These are phyloP conservation scores for Thielaviopsis punctulata DNA, from an alignment of 2,329 filamentous ascomycete genomes.

Conservation along the genomic window DNA sequence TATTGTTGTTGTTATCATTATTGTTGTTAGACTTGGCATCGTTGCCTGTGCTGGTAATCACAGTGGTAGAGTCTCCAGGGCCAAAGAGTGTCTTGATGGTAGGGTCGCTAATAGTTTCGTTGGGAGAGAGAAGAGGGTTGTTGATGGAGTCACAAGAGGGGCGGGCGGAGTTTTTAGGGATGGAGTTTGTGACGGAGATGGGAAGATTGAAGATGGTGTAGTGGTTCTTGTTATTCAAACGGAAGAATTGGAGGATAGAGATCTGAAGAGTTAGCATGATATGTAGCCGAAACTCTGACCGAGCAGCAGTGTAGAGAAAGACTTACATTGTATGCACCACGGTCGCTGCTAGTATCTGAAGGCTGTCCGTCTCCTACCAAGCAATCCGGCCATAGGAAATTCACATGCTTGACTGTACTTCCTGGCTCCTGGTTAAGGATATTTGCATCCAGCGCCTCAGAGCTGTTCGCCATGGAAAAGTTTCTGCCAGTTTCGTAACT, in stretches of 20 bases:
- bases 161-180: slow-evolving; percentile 25
- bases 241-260: slow-evolving; percentile 54
- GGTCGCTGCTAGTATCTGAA: slow-evolving; percentile 27
- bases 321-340: slow-evolving; percentile 45
- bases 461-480: slow-evolving; percentile 51
- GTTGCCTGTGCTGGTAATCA: slow-evolving; percentile 15
- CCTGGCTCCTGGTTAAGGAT: slow-evolving; percentile 46
- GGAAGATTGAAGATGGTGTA: slow-evolving; percentile 59
- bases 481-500: slow-evolving; percentile 46
- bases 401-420: slow-evolving; percentile 57
- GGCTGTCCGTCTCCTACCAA: slow-evolving; percentile 42
- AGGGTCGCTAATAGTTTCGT: slow-evolving; percentile 22
- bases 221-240: slow-evolving; percentile 42
- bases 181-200: slow-evolving; percentile 49
- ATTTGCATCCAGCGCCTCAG: slow-evolving; percentile 37
- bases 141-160: slow-evolving; percentile 32
- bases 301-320: no score
- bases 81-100: slow-evolving; percentile 31
- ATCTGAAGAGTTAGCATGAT: slow-evolving; percentile 33
- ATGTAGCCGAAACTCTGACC: no score
- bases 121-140: slow-evolving; percentile 32
- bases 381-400: slow-evolving; percentile 55
- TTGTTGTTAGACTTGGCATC: background rate
- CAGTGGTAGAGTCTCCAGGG: slow-evolving; percentile 29
- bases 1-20: slow-evolving; percentile 17